phyloP scores from a whole-genome alignment of 805 yeast genomes.

The Wickerhamomyces alni region DNA sequence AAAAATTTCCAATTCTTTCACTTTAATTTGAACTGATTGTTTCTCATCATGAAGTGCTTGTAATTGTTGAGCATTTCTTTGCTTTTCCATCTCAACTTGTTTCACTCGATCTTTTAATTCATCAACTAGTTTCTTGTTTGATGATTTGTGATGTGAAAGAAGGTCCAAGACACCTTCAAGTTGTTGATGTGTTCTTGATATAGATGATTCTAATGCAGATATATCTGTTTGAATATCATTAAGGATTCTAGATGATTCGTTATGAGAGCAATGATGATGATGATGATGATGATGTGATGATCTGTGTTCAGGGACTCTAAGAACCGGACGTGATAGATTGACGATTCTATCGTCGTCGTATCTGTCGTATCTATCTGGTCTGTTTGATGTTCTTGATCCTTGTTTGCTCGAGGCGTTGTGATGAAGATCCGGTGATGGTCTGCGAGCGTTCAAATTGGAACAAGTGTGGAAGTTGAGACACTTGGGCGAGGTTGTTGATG shows the following conservation, averaged over 20 bases:
- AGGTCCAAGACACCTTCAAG: slow-evolving; percentile 7
- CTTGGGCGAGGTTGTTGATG: too few relatives aligned
- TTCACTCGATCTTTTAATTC: slow-evolving; percentile 2
- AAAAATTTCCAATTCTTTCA: slow-evolving; percentile 32
- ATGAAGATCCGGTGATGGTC: too few relatives aligned
- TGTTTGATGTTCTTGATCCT: too few relatives aligned
- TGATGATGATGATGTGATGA: too few relatives aligned
- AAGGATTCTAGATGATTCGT: not conserved
- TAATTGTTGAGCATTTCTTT: not conserved
- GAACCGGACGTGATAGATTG: not conserved
- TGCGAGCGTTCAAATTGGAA: too few relatives aligned
- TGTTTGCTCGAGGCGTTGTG: too few relatives aligned
- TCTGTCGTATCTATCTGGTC: too few relatives aligned
- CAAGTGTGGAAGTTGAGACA: too few relatives aligned
- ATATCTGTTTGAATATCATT: not conserved
- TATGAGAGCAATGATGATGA: too few relatives aligned
- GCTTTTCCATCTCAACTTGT: not conserved
- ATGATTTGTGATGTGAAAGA: slow-evolving; percentile 5
- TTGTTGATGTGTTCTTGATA: not conserved
- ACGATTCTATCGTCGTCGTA: not conserved
- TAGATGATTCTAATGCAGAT: slow-evolving; percentile 1
- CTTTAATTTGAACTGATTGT: slow-evolving; percentile 4
- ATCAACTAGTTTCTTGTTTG: slow-evolving; percentile 1
- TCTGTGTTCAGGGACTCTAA: too few relatives aligned
- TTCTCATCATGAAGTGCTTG: slow-evolving; percentile 2